Evolutionary conservation across 805 yeast species (phyloP), one percentile per base, ranked within the genome.

Genomic region (Wickerhamomyces strasburgensis): DNA sequence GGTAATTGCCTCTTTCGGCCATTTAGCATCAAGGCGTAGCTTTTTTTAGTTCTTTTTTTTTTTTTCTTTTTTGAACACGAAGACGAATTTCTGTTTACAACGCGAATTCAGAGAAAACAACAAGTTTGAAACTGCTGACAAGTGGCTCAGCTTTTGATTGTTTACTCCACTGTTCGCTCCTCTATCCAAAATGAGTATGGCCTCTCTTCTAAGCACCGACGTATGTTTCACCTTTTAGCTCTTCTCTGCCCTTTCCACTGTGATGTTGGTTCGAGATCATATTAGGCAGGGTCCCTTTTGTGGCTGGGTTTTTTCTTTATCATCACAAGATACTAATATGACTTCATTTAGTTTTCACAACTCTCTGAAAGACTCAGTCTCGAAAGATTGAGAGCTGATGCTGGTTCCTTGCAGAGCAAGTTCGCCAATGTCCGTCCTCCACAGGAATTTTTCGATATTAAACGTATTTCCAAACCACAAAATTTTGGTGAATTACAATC

Each of bases 381-480:
- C 17, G 84, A 74, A 14, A 65, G 70, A 46, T 46, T 74, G 18
- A 65, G 29, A 43, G 67, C 67, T 29, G 80, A 75, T 46, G 62
- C 77, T 16, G 64, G 61, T 21, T 50, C 78, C 3, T 49, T 90
- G 34, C 86, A 82, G 56, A 54, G 70, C 27, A 75, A 80, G 45
- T 67, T 88, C 44, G 63, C 93, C 33, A 75, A 84, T 52, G 61
- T 93, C 43, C 81, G 84, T 56, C 86, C 97, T 26, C 89, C 94
- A 29, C 93, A 83, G 61, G 98, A 93, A 60, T 93, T 93, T 58
- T 86, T 93, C 56, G 97, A 93, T 59, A 64, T 84, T 56, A 84
- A 88, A 62, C 80, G 95, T 58, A 61, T 93, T 44, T 84, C 95
- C 26, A 88, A 87, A 60, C 99, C 99, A 15, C 78, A 75, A 37